Base-by-base conservation (phyloP, 2,329 filamentous ascomycete species). In the Sclerotinia trifoliorum region DNA sequence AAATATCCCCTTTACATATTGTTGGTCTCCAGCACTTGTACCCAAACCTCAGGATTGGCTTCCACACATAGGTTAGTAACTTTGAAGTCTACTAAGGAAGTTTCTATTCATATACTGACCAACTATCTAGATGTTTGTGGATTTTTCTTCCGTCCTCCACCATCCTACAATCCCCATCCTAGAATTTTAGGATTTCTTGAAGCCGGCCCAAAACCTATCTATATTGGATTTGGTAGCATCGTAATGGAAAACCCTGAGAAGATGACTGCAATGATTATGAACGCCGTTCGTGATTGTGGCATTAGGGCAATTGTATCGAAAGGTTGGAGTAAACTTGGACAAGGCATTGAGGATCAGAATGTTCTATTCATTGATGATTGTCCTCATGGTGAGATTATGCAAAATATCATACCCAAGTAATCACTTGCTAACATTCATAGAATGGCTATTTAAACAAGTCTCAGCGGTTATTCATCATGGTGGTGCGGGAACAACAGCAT, bases 151-250 rank as follows among this genome's bases (percentile, higher is more conserved):
- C 88, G 92, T 64, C 80, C 87, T 11, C 87, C 88, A 15, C 88
- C 89, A 0, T 84, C 86, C 0, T 77, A 81, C 2, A 81, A 83
- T 1, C 80, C 91, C 0, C 77, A 63, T 26, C 29, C 60, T 11
- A 49, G 46, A 21, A 63, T 63, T 2, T 15, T 79, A 2, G 76
- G 80, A 3, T 91, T 90, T 67, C 77, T 91, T 2, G 78, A 80
- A 11, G 80, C 79, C 3, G 87, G 85, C 0, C 83, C 86, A 1
- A 80, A 81, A 6, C 89, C 89, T 0, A 82, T 92, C 2, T 93
- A 93, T 71, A 91, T 93, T 62, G 90, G 90, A 0, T 93, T 93
- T 71, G 90, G 90, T 0, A 89, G 86, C 0, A 92, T 93, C 69
- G 89, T 92, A 0, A 87, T 93, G 3, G 89, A 92, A 68, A 86